phyloP scores from a whole-genome alignment of 2,329 filamentous ascomycete species.

The Aspergillus tubingensis region DNA sequence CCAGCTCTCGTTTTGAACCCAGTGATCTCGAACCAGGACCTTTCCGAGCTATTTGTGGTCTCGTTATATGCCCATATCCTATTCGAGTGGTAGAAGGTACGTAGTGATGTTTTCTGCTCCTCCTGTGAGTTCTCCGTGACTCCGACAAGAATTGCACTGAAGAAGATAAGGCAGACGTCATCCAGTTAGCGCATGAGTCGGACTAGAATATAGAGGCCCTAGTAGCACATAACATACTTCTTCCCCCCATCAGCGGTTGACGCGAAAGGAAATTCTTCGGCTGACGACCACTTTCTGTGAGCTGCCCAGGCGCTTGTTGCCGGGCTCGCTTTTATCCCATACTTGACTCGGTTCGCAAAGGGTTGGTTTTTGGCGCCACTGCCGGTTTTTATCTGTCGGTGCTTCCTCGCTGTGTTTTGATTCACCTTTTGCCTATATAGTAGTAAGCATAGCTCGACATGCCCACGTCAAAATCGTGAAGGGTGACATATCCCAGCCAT shows the following conservation, averaged over 20 bases:
- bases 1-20: not conserved
- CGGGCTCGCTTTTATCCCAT: not conserved
- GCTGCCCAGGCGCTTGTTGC: not conserved
- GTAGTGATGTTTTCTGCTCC: not conserved
- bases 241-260: not conserved
- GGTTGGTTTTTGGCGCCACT: not conserved
- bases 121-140: not conserved
- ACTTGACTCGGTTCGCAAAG: not conserved
- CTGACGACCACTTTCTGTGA: too few relatives aligned
- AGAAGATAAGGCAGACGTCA: too few relatives aligned
- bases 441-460: not conserved
- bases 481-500: too few relatives aligned
- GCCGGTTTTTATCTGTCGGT: not conserved
- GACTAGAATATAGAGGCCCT: too few relatives aligned
- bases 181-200: too few relatives aligned
- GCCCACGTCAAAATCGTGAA: too few relatives aligned
- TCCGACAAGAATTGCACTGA: not conserved
- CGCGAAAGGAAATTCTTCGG: not conserved
- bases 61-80: not conserved
- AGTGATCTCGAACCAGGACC: not conserved
- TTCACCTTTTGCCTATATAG: not conserved
- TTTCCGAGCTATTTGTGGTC: not conserved
- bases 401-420: not conserved
- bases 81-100: not conserved
- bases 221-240: not conserved